Evolutionary conservation across 176 grass and related monocot species (phyloP), one percentile per base, ranked within the genome.

Genomic region (Ampelocalamus luodianensis): DNA sequence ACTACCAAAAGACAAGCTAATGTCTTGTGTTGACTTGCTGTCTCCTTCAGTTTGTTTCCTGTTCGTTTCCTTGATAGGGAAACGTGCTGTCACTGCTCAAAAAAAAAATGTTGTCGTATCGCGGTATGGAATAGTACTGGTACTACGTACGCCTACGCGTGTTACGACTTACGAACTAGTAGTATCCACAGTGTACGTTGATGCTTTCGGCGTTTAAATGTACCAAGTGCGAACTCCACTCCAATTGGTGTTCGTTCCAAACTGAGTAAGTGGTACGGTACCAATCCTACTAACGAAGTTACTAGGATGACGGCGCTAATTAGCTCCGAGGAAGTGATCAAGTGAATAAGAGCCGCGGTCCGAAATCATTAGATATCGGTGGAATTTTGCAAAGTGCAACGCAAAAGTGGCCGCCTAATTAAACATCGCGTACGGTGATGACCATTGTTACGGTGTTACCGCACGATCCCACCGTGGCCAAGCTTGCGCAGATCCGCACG

Each of bases 1-100:
- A 77, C 60, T 64, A 38, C 72, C 68, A 8, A 15, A 61, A 79
- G 22, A 39, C 83, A 6, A 20, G 44, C 44, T 38, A 62, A 56
- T 74, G 68, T 46, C 22, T 37, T 67, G 20, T 61, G 82, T 50
- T 85, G 77, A 81, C 63, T 43, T 63, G 11, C 9, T 40, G 61
- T 32, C 82, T 5, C 46, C 27, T 15, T 36, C 29, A 13, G 16
- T 46, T 79, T 46, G 58, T 73, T 79, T 26, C 65, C 17, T 50
- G 51, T 54, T 72, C 37, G 9, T 50, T 22, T 56, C 24, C 26
- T 48, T 0, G 67, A 34, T 14, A 23, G 32, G 43, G 20, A 67
- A 78, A 64, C 55, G 46, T 37, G 58, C 10, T 43, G 65, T 72
- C 80, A 72, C 6, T 53, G 54, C 54, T 60, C 20, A 51, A 8